Conservation (phyloP, 2,329 filamentous ascomycete species). For the Botryotinia globosa region DNA sequence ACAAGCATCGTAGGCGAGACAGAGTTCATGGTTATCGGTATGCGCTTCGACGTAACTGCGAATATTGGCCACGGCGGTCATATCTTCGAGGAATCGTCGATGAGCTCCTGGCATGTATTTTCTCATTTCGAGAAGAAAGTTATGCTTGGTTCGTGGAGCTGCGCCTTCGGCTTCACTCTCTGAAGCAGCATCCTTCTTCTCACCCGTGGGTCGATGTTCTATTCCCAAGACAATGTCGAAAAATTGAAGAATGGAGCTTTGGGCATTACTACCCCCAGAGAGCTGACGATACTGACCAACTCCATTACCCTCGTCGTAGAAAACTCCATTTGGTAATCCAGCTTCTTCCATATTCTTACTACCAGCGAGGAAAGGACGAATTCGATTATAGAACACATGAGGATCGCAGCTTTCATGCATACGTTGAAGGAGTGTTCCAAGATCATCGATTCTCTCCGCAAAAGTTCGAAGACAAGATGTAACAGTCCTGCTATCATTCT, state of each 20-base stretch:
- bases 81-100: conserved; percentile 80
- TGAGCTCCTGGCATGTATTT: conserved; percentile 95
- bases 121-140: conserved; percentile 97
- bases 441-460: conserved; percentile 83
- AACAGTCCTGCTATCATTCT: conserved; percentile 67
- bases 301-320: conserved; percentile 79
- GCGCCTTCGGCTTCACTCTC: conserved; percentile 48
- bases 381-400: conserved; percentile 90
- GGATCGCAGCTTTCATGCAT: conserved; percentile 98
- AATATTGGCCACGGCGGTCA: conserved; percentile 79
- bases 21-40: conserved; percentile 61
- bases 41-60: conserved; percentile 72
- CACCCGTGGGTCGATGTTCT: conserved; percentile 85
- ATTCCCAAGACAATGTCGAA: conserved; percentile 91
- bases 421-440: conserved; percentile 72
- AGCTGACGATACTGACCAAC: conserved; percentile 72
- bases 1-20: conserved; percentile 85
- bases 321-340: conserved; percentile 79
- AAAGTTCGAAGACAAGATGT: conserved; percentile 75
- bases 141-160: conserved; percentile 60
- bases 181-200: conserved; percentile 51
- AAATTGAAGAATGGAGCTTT: conserved; percentile 95
- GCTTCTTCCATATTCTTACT: conserved; percentile 98
- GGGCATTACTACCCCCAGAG: conserved; percentile 91
- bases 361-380: conserved; percentile 92